Percentiles rank a stretch among this genome's conserved stretches.
phyloP scores from a whole-genome alignment of 1,284 basidiomycete species.

The Salmacisia buchloeana region DNA sequence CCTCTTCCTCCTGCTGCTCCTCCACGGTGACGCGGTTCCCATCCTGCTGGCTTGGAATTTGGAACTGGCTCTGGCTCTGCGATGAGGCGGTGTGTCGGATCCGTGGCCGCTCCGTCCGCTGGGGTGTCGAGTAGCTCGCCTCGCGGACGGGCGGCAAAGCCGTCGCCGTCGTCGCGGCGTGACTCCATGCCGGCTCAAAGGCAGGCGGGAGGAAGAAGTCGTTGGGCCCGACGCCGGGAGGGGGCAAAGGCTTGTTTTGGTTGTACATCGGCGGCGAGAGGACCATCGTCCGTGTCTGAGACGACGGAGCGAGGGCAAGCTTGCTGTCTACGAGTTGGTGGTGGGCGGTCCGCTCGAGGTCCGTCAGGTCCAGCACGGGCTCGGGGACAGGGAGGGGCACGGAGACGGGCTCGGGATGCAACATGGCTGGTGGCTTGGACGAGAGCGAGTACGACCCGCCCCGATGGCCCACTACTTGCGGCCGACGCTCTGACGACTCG shows the following conservation, averaged over 20 bases:
- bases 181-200: background rate
- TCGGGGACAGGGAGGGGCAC: background rate
- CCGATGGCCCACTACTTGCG: too few species aligned
- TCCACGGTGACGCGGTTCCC: too few species aligned
- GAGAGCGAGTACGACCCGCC: too few species aligned
- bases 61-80: too few species aligned
- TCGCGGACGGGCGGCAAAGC: background rate
- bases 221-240: background rate
- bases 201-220: background rate
- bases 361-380: too few species aligned
- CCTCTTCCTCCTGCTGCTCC: too few species aligned
- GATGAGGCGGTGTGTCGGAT: background rate
- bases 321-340: too few species aligned
- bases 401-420: background rate
- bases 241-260: background rate
- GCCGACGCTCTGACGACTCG: background rate
- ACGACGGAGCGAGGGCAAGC: too few species aligned
- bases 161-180: background rate
- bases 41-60: too few species aligned
- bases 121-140: too few species aligned
- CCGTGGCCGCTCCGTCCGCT: too few species aligned
- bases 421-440: background rate
- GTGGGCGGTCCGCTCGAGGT: too few species aligned
- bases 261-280: background rate
- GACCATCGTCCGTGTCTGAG: background rate